Evolutionary conservation across 108 stramenopile species (phyloP), one percentile per base, ranked within the genome.

Genomic region (Stephanodiscus minutulus): DNA sequence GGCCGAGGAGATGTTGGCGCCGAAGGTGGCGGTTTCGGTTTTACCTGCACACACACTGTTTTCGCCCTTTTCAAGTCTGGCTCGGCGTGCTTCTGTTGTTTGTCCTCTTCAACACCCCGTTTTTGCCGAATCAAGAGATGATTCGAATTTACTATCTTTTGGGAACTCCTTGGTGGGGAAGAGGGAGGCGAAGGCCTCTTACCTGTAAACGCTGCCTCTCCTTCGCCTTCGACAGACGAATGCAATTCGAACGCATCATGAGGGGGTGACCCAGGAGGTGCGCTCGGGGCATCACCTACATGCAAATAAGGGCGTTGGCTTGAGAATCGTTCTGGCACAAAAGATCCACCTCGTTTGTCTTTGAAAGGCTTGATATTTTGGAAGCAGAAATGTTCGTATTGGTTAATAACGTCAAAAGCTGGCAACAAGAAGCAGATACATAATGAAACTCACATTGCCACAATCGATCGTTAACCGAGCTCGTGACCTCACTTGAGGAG

Each of bases 221-320:
- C 88, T 64, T 91, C 90, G 31, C 87, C 89, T 71, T 90, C 91
- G 35, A 66, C 54, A 9, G 84, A 68, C 48, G 87, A 77, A 52
- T 33, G 27, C 28, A 61, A 69, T 39, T 70, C 73, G 46, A 77
- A 92, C 13, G 78, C 73, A 70, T 88, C 87, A 49, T 86, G 86
- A 36, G 91, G 91, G 54, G 91, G 87, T 11, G 89, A 88, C 13
- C 87, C 86, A n/a, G 87, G 86, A 49, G 91, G 86, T 60, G 86
- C 79, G 24, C 64, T 60, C 5, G 87, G 83, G 9, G 39, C 53
- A 65, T 73, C 72, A 29, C 55, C 76, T 46, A 31, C 56, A 12
- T 72, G 58, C 6, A 61, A 48, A n/a, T 83, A 82, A 39, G 90
- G 91, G 13, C 87, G 67, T 67, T 92, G 91, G 28, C 41, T 75